Evolutionary conservation across 1,284 basidiomycete species (phyloP).

Genomic region (Mycosarcoma maydis): DNA sequence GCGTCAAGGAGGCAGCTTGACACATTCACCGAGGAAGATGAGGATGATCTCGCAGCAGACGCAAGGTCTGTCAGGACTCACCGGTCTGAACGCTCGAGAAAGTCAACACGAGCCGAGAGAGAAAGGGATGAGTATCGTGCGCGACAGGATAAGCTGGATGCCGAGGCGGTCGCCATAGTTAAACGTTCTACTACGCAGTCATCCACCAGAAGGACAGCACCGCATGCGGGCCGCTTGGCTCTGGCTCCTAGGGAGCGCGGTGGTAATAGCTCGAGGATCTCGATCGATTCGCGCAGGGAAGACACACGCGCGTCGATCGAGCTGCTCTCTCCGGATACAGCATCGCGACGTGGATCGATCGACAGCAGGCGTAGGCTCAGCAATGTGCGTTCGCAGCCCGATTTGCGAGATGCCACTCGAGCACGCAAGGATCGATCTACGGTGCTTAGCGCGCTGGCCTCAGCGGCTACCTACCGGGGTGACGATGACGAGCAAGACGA

Average conservation of each 20-base stretch:
- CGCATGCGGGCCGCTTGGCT: constrained; percentile 15
- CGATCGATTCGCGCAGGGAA: constrained; percentile 18
- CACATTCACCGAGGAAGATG: constrained; percentile 40
- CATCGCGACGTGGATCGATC: constrained; percentile 24
- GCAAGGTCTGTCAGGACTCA: constrained; percentile 14
- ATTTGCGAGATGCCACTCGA: constrained; percentile 4
- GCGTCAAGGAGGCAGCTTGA: constrained; percentile 25
- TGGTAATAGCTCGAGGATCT: not conserved
- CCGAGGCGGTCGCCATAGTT: not conserved
- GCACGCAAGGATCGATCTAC: constrained; percentile 1
- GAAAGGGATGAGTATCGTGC: constrained; percentile 44
- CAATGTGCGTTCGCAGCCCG: constrained; percentile 21
- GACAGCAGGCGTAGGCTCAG: constrained; percentile 17
- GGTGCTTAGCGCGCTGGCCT: constrained; percentile 23
- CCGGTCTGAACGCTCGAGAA: constrained; percentile 15
- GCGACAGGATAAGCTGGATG: constrained; percentile 22
- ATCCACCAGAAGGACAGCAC: constrained; percentile 7
- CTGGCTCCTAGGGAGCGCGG: constrained; percentile 16
- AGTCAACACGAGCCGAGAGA: constrained; percentile 36
- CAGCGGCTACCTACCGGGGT: constrained; percentile 5
- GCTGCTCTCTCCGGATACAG: constrained; percentile 13
- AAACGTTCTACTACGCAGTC: constrained; percentile 6
- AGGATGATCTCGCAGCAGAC: constrained; percentile 26
- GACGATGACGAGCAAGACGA: constrained; percentile 10
- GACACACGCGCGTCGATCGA: not conserved